Evolutionary conservation across 495 filamentous ascomycete species (phyloP), one percentile per base, ranked within the genome.

Genomic region (Rhypophila decipiens): DNA sequence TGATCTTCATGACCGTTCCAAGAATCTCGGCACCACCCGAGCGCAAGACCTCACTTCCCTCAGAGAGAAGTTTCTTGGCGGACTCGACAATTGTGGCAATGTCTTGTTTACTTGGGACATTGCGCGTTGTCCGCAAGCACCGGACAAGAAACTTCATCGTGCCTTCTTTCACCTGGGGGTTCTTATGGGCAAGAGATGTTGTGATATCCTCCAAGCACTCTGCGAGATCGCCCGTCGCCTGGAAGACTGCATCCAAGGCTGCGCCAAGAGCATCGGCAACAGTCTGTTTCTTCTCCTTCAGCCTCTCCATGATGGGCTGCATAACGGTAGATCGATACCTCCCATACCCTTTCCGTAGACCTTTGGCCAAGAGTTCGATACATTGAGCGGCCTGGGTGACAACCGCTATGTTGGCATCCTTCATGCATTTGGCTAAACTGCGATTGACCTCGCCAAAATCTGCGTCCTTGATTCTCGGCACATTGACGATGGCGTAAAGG

Each of bases 1-100:
- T 85, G 39, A 99, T 97, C 74, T 96, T 97, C 93, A 96, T 96
- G 52, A 99, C 64, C 1, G 90, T 96, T 50, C 94, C 94, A 15
- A 99, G 71, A 27, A 89, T 80, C 58, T 99, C 94, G 11, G 90
- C 90, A 58, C 88, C 93, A 36, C 87, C 87, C 31, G 88, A 84
- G 61, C 94, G 78, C 35, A 90, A 80, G 10, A 74, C 87, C 57
- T 94, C 91, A 44, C 77, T 86, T 1, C 87, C 87, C 52, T 99
- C 94, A 0, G 90, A 83, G 1, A 97, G 76, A 9, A 97, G 73
- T 63, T 95, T 96, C 42, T 86, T 94, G 13, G 81, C 83, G 2
- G 82, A 79, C 49, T 96, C 94, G 1, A 90, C 85, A 24, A 97
- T 93, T 18, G 79, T 79, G 50, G 87, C 86, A 20, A 87, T 81